phyloP scores from a whole-genome alignment of 805 yeast species.

The Diddensiella transvaalensis region DNA sequence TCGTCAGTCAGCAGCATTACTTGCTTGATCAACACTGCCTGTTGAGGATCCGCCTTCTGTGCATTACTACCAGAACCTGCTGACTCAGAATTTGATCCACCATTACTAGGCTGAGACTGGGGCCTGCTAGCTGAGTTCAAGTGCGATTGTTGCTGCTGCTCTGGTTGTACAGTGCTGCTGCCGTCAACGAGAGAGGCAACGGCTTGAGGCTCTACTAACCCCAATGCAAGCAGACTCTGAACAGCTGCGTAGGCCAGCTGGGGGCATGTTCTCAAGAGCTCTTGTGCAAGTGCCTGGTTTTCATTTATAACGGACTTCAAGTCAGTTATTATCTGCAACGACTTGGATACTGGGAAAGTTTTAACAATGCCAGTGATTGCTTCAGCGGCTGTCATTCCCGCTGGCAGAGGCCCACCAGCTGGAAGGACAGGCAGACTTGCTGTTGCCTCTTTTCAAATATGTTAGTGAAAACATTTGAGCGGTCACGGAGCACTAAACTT shows the following conservation, averaged over 20 bases:
- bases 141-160: constrained; percentile 8
- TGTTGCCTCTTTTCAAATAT: not conserved
- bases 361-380: constrained; percentile 46
- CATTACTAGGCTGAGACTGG: not conserved
- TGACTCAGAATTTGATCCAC: not conserved
- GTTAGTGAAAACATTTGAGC: not conserved
- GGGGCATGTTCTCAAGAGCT: constrained; percentile 64
- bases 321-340: constrained; percentile 50
- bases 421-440: constrained; percentile 39
- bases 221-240: constrained; percentile 54
- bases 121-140: constrained; percentile 1
- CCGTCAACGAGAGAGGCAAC: constrained; percentile 26
- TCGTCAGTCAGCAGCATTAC: constrained; percentile 51
- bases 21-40: constrained; percentile 48
- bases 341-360: constrained; percentile 40
- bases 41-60: constrained; percentile 35
- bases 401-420: constrained; percentile 45
- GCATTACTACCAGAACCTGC: constrained; percentile 20
- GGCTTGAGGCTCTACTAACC: constrained; percentile 31
- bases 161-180: constrained; percentile 7
- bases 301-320: constrained; percentile 54
- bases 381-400: constrained; percentile 36
- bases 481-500: not conserved
- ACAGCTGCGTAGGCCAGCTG: constrained; percentile 81
- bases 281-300: constrained; percentile 56